Conservation (phyloP, 225 moss, liverwort and hornwort species). For the Pseudoscleropodium purum region DNA sequence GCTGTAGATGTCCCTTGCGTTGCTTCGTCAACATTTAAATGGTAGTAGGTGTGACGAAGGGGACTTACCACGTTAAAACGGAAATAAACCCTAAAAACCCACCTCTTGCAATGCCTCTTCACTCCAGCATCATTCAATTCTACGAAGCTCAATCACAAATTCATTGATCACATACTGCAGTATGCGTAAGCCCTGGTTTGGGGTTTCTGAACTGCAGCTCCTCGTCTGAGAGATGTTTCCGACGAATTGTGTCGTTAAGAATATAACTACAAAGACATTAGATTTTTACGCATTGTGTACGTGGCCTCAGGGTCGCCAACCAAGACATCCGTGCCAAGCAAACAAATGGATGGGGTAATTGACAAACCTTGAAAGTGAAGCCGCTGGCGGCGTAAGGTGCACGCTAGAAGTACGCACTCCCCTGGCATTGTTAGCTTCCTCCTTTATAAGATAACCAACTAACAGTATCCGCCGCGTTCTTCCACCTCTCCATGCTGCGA, state of each 20-base stretch:
- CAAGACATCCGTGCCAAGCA: neutral
- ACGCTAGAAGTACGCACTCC: conserved; percentile 24
- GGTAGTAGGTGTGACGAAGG: rapidly evolving
- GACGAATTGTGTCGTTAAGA: neutral
- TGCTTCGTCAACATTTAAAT: neutral
- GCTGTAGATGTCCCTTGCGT: rapidly evolving
- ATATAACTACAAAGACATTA: neutral
- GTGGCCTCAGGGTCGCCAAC: neutral
- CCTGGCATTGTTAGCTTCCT: conserved; percentile 2
- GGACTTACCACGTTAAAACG: rapidly evolving
- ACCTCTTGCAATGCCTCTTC: neutral
- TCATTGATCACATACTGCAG: neutral
- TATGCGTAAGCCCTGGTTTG: neutral
- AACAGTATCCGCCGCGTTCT: conserved; percentile 9
- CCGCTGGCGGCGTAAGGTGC: conserved; percentile 17
- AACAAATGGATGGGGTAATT: neutral
- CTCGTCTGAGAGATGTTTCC: neutral
- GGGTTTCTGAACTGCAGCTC: neutral
- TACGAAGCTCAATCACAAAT: neutral
- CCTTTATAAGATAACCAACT: conserved; percentile 21
- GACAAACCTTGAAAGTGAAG: conserved; percentile 27
- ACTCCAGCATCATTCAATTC: neutral
- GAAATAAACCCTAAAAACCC: neutral
- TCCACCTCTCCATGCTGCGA: conserved; percentile 19
- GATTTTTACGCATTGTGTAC: no score